phyloP scores from a whole-genome alignment of 2,329 filamentous ascomycete species.

The Plectosphaerella plurivora region DNA sequence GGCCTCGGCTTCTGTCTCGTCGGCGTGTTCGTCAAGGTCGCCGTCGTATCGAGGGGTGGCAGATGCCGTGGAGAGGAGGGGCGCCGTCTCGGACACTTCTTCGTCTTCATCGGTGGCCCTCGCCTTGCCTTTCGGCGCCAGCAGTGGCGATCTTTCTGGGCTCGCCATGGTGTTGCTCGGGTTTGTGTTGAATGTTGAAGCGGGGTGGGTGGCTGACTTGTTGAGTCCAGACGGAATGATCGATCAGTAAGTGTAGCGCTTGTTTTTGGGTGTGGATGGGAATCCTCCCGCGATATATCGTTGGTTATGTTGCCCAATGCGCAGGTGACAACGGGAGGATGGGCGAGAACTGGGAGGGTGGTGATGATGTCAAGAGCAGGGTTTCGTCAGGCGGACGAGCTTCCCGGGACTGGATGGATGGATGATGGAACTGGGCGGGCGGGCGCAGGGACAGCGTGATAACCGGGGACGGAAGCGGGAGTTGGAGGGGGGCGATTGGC shows the following conservation, averaged over 20 bases:
- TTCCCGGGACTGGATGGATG: background rate
- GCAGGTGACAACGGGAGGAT: background rate
- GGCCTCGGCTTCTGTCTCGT: constrained; percentile 8
- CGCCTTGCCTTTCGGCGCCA: constrained; percentile 26
- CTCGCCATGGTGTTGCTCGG: constrained; percentile 32
- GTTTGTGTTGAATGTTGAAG: background rate
- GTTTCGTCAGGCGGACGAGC: constrained; percentile 8
- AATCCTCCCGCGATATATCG: background rate
- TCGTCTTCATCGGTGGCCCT: constrained; percentile 18
- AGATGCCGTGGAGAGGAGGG: constrained; percentile 38
- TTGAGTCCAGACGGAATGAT: background rate
- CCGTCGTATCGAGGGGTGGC: constrained; percentile 33
- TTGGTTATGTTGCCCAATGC: no score
- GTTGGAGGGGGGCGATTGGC: constrained; percentile 3
- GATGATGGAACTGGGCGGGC: background rate
- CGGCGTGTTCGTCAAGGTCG: constrained; percentile 23
- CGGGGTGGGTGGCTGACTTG: background rate
- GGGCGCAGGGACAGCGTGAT: background rate
- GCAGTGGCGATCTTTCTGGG: constrained; percentile 40
- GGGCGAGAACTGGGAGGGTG: constrained; percentile 1
- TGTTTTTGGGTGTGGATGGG: background rate
- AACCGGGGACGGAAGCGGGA: no score
- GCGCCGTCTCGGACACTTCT: constrained; percentile 41
- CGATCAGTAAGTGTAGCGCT: background rate
- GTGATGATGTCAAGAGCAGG: constrained; percentile 13